Conservation (phyloP, 805 yeast species). For the Candida vaughaniae region DNA sequence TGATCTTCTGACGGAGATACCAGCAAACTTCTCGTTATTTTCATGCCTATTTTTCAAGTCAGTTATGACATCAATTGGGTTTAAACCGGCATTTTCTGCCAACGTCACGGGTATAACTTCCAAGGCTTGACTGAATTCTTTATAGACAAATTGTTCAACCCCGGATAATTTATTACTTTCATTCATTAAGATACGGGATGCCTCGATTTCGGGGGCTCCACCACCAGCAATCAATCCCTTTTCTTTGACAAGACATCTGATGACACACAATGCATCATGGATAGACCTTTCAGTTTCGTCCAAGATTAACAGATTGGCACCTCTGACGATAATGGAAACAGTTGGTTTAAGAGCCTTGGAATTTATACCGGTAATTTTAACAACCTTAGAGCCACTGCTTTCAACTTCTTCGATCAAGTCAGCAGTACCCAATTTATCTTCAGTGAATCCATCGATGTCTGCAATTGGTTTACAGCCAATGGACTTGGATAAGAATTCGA, state of each 20-base stretch:
- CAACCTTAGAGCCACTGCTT: constrained; percentile 85
- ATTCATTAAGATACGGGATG: constrained; percentile 67
- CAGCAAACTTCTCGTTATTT: constrained; percentile 88
- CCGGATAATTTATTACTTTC: constrained; percentile 77
- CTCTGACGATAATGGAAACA: constrained; percentile 89
- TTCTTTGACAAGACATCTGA: constrained; percentile 83
- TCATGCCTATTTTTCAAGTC: constrained; percentile 91
- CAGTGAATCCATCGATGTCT: constrained; percentile 89
- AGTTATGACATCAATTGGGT: constrained; percentile 87
- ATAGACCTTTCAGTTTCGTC: constrained; percentile 97
- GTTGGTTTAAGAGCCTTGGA: constrained; percentile 59
- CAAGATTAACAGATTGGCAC: constrained; percentile 85
- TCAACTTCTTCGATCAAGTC: constrained; percentile 91
- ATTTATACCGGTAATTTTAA: constrained; percentile 76
- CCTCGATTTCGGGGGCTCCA: constrained; percentile 96
- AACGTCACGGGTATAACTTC: constrained; percentile 92
- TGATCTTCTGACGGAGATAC: constrained; percentile 90
- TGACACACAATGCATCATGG: constrained; percentile 96
- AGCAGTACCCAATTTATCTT: constrained; percentile 88
- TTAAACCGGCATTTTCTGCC: constrained; percentile 94
- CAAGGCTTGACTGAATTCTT: constrained; percentile 86
- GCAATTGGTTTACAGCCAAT: constrained; percentile 96
- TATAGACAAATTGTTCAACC: constrained; percentile 86
- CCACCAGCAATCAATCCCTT: constrained; percentile 96
- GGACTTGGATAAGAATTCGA: constrained; percentile 82